Evolutionary conservation across 2,329 filamentous ascomycete species (phyloP), one percentile per base, ranked within the genome.

Genomic region (Huntiella savannae): DNA sequence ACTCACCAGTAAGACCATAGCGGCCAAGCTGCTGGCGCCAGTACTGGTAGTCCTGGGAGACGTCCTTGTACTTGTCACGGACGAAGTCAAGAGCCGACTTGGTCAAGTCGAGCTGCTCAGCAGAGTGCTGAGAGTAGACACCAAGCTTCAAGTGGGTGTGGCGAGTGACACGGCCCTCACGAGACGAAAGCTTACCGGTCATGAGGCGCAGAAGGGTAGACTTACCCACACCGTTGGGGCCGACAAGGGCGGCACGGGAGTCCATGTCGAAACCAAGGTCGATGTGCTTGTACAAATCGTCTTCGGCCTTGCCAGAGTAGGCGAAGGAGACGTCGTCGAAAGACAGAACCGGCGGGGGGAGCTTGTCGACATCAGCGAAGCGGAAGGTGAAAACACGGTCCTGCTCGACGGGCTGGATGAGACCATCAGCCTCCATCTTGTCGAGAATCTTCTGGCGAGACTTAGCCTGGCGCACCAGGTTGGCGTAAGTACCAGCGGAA

Each of bases 211-310:
- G 79, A 49, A 96, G 74, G 11, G 91, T 96, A 17, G 91, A 96
- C 71, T 98, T 98, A 63, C 91, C 91, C 50, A 96, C 91, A 86
- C 91, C 91, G 66, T 96, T 96, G 62, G 91, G 91, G 50, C 91
- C 91, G 60, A 98, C 91, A 51, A 98, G 79, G 41, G 88, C 88
- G 40, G 87, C 93, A 68, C 91, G 80, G 52, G 87, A 95, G 70
- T 98, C 91, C 91, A 98, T 98, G 66, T 98, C 92, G 57, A 98
- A 91, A 77, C 91, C 91, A 53, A 98, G 82, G 62, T 98, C 91
- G 37, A 98, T 76, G 68, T 95, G 77, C 65, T 88, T 84, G 71
- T 98, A 98, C 46, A 98, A 71, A 61, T 93, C 92, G 60, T 98
- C 91, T 59, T 83, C 78, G 46, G 75, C 58, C 11, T 93, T 75